Conservation (phyloP, 257 asterid genomes). For the Phtheirospermum japonicum region DNA sequence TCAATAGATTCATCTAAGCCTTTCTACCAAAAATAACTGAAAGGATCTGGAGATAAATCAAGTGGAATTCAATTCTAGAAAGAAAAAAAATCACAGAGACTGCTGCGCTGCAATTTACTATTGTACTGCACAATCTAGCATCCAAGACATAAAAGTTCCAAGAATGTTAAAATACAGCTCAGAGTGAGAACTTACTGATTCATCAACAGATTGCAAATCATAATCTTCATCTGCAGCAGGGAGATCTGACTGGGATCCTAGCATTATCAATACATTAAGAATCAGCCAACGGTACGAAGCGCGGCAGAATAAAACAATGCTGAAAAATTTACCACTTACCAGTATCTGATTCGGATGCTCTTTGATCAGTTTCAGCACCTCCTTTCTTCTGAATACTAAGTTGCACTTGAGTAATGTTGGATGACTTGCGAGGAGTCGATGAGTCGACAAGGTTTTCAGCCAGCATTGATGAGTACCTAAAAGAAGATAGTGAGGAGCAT, state of each 20-base stretch:
- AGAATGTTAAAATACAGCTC: slow-evolving; percentile 21
- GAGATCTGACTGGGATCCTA: slow-evolving; percentile 70
- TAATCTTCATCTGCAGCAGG: slow-evolving; percentile 72
- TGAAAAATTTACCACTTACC: slow-evolving; percentile 39
- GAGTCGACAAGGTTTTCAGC: slow-evolving; percentile 91
- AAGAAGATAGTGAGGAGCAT: slow-evolving; percentile 22
- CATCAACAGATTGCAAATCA: slow-evolving; percentile 62
- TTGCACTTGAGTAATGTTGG: slow-evolving; percentile 41
- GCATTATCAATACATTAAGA: slow-evolving; percentile 38
- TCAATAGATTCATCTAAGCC: not conserved
- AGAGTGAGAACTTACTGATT: slow-evolving; percentile 56
- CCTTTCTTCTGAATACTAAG: slow-evolving; percentile 38
- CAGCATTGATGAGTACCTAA: slow-evolving; percentile 95
- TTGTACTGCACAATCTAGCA: slow-evolving; percentile 10
- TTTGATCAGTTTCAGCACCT: slow-evolving; percentile 38
- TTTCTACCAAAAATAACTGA: not conserved
- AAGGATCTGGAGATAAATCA: not conserved
- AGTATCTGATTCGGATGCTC: slow-evolving; percentile 40
- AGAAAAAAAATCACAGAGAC: slow-evolving; percentile 3
- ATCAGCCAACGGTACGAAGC: slow-evolving; percentile 24
- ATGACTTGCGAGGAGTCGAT: slow-evolving; percentile 44
- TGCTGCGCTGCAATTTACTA: slow-evolving; percentile 1
- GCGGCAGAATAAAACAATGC: slow-evolving; percentile 21
- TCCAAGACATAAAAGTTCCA: not conserved
- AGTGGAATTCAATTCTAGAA: slow-evolving; percentile 3